A percentile compares a stretch with the other conserved stretches of the same genome.
Conservation (phyloP, 2,329 filamentous ascomycete species). For the Pseudogymnoascus sp. region DNA sequence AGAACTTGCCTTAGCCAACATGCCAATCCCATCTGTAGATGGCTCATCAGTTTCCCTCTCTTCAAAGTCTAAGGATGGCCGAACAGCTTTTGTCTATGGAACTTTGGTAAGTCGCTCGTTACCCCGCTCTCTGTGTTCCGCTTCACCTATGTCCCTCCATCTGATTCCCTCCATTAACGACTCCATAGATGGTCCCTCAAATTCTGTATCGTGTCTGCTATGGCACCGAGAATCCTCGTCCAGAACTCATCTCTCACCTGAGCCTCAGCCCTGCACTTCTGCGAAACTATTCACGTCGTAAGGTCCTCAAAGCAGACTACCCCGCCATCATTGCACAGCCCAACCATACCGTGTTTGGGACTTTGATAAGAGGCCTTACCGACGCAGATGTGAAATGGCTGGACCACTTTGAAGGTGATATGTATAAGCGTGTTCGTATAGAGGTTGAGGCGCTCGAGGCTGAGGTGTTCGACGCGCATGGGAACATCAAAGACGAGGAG, state of each 20-base stretch:
- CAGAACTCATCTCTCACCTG: constrained; percentile 34
- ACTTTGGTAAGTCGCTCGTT: background rate
- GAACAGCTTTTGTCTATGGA: constrained; percentile 6
- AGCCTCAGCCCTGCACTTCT: constrained; percentile 70
- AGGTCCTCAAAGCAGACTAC: constrained; percentile 66
- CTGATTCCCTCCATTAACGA: background rate
- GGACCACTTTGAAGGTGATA: constrained; percentile 70
- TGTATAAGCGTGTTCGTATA: constrained; percentile 39
- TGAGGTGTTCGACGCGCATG: constrained; percentile 20
- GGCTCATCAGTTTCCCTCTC: background rate
- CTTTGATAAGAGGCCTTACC: constrained; percentile 70
- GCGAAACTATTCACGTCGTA: constrained; percentile 60
- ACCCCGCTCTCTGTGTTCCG: background rate
- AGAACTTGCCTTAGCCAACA: background rate
- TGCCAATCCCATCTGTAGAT: background rate
- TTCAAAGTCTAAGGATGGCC: background rate
- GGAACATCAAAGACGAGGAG: constrained; percentile 14
- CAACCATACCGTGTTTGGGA: constrained; percentile 59
- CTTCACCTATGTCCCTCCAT: background rate
- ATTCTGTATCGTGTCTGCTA: constrained; percentile 5
- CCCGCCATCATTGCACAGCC: constrained; percentile 61
- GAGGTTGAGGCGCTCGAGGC: constrained; percentile 40
- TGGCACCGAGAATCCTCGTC: constrained; percentile 10
- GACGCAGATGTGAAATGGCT: constrained; percentile 66
- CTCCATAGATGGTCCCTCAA: background rate